Evolutionary conservation across 2,329 filamentous ascomycete species (phyloP), one percentile per base, ranked within the genome.

Genomic region (Fusarium coicis): DNA sequence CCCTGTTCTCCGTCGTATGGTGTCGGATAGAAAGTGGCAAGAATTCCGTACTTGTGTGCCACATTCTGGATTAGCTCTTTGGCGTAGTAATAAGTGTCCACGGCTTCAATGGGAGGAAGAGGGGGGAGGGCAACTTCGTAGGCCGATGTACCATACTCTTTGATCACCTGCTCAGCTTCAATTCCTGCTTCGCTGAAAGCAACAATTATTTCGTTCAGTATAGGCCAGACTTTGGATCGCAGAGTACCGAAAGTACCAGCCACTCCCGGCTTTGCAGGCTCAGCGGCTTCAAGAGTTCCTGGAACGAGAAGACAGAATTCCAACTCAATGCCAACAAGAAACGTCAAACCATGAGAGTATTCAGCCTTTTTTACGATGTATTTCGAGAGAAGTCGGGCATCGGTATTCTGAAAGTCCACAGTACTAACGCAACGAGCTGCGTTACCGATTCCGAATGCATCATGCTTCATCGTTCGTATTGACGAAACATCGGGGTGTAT

Each of bases 11-110:
- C 65, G 3, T 43, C 47, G 2, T 39, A 68, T 1, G 65, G 54
- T 2, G 63, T 68, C 2, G 65, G 54, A n/a, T 68, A 62, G 12
- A 68, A 68, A 5, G 65, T 68, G 7, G 65, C 63, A 6, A 62
- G 28, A 5, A 49, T 26, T 0, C 39, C 15, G 7, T 46, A 2
- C 7, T 34, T 53, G 9, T 53, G 26, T 5, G 65, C 54, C 1
- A 62, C 28, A 8, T 54, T 68, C 5, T 53, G 50, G 1, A 68
- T 39, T 3, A 62, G 12, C 26, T 68, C 47, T 5, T 21, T 37
- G 2, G 63, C 16, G 18, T 68, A 54, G 12, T 62, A 34, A 32
- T 68, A 68, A 2, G 54, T 32, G 32, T 68, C 54, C 3, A 68
- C 30, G 21, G 65, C 65, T 18, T 68, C 40, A 1, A 62, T 18